A percentile compares a stretch with the other conserved stretches of the same genome.
Evolutionary conservation across 2,329 filamentous ascomycete genomes (phyloP).

Genomic region (Zymoseptoria brevis): DNA sequence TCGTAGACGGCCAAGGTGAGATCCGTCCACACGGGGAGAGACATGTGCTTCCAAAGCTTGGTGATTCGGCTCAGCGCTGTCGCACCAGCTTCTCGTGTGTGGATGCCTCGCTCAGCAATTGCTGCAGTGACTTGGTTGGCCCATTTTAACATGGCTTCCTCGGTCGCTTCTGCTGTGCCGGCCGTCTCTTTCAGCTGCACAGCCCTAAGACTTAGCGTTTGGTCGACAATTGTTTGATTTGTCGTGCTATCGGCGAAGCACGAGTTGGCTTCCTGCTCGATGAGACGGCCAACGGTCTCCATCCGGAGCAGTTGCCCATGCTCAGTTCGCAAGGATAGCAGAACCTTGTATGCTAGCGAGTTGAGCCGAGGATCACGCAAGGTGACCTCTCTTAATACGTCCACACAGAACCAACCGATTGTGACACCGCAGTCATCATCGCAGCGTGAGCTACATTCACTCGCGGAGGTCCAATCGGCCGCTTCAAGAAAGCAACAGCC

Average conservation of each 20-base stretch:
- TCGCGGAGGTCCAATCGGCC: background rate
- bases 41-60: conserved; percentile 1
- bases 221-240: conserved; percentile 18
- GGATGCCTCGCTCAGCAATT: conserved; percentile 18
- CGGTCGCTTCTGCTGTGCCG: background rate
- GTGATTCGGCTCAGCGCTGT: conserved; percentile 11
- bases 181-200: conserved; percentile 4
- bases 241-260: background rate
- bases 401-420: conserved; percentile 3
- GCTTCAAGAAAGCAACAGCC: conserved; percentile 10
- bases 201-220: conserved; percentile 14
- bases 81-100: conserved; percentile 25
- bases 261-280: background rate
- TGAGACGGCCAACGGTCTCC: background rate
- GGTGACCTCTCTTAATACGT: conserved; percentile 1
- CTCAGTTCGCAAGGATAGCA: conserved; percentile 3
- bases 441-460: background rate
- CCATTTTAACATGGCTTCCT: conserved; percentile 6
- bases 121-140: conserved; percentile 11
- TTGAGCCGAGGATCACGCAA: conserved; percentile 6
- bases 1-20: conserved; percentile 64
- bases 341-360: conserved; percentile 8
- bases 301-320: background rate
- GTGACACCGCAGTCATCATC: conserved; percentile 1
- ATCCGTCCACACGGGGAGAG: conserved; percentile 21